Evolutionary conservation across 2,329 filamentous ascomycete genomes (phyloP), one percentile per base, ranked within the genome.

Genomic region (Pseudopyricularia javanii): DNA sequence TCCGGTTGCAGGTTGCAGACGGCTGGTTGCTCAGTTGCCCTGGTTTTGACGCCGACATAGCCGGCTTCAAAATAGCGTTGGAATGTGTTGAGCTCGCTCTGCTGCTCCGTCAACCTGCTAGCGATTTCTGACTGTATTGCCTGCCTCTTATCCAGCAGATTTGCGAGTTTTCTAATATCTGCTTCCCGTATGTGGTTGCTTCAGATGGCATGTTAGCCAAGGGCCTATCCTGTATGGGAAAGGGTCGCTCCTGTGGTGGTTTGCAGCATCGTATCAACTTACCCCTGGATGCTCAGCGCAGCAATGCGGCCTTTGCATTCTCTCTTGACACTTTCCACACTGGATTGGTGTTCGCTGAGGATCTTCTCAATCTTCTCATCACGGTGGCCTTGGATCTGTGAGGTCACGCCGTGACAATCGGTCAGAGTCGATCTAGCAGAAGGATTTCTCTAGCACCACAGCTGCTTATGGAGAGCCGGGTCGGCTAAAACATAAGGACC

Each of bases 101-200:
- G 59, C 55, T 58, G 58, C 6, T 56, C 54, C 14, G 51, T 55
- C 17, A 58, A 47, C 34, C 54, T 52, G 24, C 58, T 55, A 8
- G 58, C 56, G 15, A 61, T 56, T 9, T 49, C 49, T 14, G 53
- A 57, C 53, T 61, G 58, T 47, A 54, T 57, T n/a, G 54, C 51
- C 15, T 61, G 58, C 26, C 61, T 54, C 12, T 32, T 33, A 17
- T 55, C 51, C 8, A 61, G 52, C 8, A 61, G 58, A 5, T 54
- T 53, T 4, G 56, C 47, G 8, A 63, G 56, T 17, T 53, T 56
- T 49, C 55, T 26, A 4, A 50, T 11, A 15, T 40, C 49, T 28
- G 33, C 24, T 24, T 14, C 40, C 24, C 40, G 20, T 2, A 12
- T 7, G 12, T 45, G 17, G 40, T 45, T 45, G 22, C 40, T 45